Base-by-base conservation (phyloP, 768 basidiomycete genomes). In the Pleurotus ostreatus region DNA sequence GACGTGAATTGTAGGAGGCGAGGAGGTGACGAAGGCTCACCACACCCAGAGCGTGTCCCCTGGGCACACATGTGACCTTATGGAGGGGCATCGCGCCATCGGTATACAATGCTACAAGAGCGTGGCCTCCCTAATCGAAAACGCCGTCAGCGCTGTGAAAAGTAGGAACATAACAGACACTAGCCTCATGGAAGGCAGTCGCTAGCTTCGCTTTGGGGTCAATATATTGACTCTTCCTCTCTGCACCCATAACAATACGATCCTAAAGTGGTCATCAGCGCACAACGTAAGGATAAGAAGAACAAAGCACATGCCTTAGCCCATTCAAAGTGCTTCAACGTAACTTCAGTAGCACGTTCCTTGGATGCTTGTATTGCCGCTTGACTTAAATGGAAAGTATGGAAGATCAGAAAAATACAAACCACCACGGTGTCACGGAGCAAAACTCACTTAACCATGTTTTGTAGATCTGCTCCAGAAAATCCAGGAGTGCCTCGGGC, bases 41-140 rank as follows among this genome's bases (percentile, higher is more conserved):
- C 62, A 89, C 74, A 56, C 95, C 94, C 45, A 98, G 79, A 18
- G 94, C 89, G 66, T 96, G 90, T 23, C 97, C 97, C 63, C 97
- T 89, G 40, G 96, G 96, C 53, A 99, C 83, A 68, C 96, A 97
- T 22, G 96, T 98, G 34, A 98, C 96, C 75, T 97, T 97, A 71
- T 98, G 95, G 60, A 99, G 73, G 41, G 97, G 97, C 83, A 94
- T 94, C 43, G 95, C 94, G 49, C 95, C 96, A 59, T 91, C 83
- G 1, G 97, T 98, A 68, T 94, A 94, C 47, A 98, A 75, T 5
- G 96, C 94, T 22, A 94, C 86, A n/a, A 98, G 79, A 25, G 95
- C 93, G 69, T 98, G 94, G 37, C 93, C 94, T 58, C 91, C 92
- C 88, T 91, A 62, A 58, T 45, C 23, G 30, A 53, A 49, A 52